A percentile compares a stretch with the other conserved stretches of the same genome.
Conservation (phyloP, 2,329 filamentous ascomycete genomes). For the Botrytis byssoidea region DNA sequence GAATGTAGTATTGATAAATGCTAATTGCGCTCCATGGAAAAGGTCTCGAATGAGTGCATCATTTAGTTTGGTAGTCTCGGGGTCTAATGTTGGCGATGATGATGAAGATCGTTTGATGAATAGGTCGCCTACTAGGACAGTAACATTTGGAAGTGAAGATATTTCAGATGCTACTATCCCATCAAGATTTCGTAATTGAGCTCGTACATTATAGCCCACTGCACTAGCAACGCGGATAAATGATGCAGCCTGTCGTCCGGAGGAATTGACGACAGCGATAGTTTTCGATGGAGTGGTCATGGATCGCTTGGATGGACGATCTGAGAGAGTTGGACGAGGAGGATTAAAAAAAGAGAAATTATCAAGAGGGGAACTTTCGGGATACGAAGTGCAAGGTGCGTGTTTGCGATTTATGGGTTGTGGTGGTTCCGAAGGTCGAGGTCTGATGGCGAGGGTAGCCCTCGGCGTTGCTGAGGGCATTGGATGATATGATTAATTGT, state of each 20-base stretch:
- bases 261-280: conserved; percentile 92
- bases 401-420: conserved; percentile 34
- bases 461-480: conserved; percentile 37
- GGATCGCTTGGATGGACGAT: conserved; percentile 37
- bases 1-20: conserved; percentile 97
- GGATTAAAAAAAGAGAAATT: conserved; percentile 27
- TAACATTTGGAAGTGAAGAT: conserved; percentile 72
- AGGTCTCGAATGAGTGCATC: conserved; percentile 70
- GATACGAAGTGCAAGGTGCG: conserved; percentile 33
- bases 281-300: conserved; percentile 47
- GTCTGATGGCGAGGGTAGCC: conserved; percentile 35
- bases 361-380: conserved; percentile 26
- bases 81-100: conserved; percentile 56
- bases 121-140: conserved; percentile 62
- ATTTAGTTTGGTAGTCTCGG: conserved; percentile 69
- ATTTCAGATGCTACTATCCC: conserved; percentile 89
- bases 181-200: conserved; percentile 83
- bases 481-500: conserved; percentile 11
- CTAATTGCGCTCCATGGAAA: conserved; percentile 80
- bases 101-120: conserved; percentile 44
- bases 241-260: conserved; percentile 91
- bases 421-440: conserved; percentile 27
- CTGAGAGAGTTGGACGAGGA: conserved; percentile 20
- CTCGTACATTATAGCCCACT: conserved; percentile 88
- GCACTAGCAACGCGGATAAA: conserved; percentile 92